Evolutionary conservation across 352 stramenopile genomes (phyloP).

Genomic region (Peronospora belbahrii): DNA sequence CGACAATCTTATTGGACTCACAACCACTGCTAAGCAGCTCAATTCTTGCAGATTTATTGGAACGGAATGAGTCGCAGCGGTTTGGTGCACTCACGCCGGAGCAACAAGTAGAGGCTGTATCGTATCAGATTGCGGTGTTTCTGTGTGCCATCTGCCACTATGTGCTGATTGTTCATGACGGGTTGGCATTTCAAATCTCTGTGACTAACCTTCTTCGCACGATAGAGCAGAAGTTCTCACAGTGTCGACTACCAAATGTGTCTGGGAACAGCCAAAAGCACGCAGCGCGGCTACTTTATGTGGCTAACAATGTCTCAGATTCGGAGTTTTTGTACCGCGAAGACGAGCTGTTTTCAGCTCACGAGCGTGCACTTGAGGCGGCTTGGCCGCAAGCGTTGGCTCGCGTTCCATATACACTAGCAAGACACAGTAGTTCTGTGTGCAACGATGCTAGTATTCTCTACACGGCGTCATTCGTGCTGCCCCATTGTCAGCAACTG

Average conservation of each 20-base stretch:
- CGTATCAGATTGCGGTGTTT: conserved; percentile 57
- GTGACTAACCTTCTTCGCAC: conserved; percentile 42
- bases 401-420: conserved; percentile 14
- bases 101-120: conserved; percentile 55
- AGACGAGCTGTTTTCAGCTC: conserved; percentile 26
- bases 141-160: conserved; percentile 73
- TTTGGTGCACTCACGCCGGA: conserved; percentile 51
- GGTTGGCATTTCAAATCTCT: conserved; percentile 26
- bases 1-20: conserved; percentile 52
- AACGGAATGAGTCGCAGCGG: conserved; percentile 39
- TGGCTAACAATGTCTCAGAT: conserved; percentile 41
- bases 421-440: conserved; percentile 3
- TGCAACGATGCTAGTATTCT: conserved; percentile 1
- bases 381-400: conserved; percentile 24
- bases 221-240: conserved; percentile 41
- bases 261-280: conserved; percentile 47
- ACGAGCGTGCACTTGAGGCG: conserved; percentile 29
- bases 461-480: conserved; percentile 10
- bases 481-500: conserved; percentile 18
- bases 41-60: conserved; percentile 39
- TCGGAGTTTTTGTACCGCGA: conserved; percentile 27
- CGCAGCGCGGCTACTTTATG: conserved; percentile 47
- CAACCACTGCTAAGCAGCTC: conserved; percentile 62
- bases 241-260: conserved; percentile 53
- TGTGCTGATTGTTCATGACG: conserved; percentile 56